Evolutionary conservation across 2,329 filamentous ascomycete genomes (phyloP).

Genomic region (Cordyceps cicadae): DNA sequence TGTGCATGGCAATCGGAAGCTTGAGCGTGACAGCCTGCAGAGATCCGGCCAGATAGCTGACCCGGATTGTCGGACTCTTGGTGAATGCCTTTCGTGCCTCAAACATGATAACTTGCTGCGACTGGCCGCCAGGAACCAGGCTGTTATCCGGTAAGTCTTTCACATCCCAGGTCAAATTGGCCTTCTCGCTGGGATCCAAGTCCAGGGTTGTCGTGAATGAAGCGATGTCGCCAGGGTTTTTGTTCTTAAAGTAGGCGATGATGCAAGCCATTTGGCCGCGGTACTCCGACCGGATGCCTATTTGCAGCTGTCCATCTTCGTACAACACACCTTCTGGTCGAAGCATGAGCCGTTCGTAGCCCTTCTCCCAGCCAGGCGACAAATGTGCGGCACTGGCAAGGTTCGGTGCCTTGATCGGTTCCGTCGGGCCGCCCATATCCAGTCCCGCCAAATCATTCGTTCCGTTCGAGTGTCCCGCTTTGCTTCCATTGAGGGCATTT

Average conservation of each 20-base stretch:
- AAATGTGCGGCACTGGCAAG: slow-evolving; percentile 86
- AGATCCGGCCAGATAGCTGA: slow-evolving; percentile 89
- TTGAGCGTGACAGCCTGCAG: slow-evolving; percentile 88
- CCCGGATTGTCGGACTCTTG: slow-evolving; percentile 80
- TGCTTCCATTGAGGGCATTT: slow-evolving; percentile 40
- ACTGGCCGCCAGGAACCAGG: slow-evolving; percentile 66
- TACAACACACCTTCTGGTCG: slow-evolving; percentile 81
- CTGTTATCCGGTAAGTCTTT: slow-evolving; percentile 82
- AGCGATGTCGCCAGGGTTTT: slow-evolving; percentile 72
- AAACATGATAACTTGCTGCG: slow-evolving; percentile 91
- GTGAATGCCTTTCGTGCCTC: slow-evolving; percentile 75
- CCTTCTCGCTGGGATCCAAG: slow-evolving; percentile 59
- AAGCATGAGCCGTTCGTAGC: slow-evolving; percentile 76
- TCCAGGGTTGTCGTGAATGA: slow-evolving; percentile 94
- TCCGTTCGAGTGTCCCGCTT: slow-evolving; percentile 41
- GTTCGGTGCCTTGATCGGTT: slow-evolving; percentile 62
- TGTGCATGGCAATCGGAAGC: slow-evolving; percentile 79
- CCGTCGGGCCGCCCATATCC: slow-evolving; percentile 60
- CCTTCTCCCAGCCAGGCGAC: slow-evolving; percentile 88
- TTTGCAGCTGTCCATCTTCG: slow-evolving; percentile 88
- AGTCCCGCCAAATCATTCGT: slow-evolving; percentile 68
- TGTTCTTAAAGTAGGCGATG: slow-evolving; percentile 94
- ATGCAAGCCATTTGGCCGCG: slow-evolving; percentile 90
- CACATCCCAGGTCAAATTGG: slow-evolving; percentile 70
- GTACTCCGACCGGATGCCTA: slow-evolving; percentile 89